Evolutionary conservation across 2,329 filamentous ascomycete species (phyloP), one percentile per base, ranked within the genome.

Genomic region (Teratosphaeriaceae sp.): DNA sequence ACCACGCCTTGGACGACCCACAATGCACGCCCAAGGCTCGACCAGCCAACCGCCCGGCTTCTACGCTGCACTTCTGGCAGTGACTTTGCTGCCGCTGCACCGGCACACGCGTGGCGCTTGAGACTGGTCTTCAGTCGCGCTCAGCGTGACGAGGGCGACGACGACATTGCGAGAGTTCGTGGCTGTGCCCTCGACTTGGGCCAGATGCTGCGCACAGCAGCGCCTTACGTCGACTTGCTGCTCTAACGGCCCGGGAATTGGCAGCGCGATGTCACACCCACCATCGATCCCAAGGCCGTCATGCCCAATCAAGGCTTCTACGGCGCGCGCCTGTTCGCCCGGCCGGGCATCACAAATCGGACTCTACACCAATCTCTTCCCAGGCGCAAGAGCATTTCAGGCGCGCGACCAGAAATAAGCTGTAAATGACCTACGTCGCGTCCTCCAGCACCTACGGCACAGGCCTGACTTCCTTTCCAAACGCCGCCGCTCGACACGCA

Each of bases 341-440:
- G 59, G n/a, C 45, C 53, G 54, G 24, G 56, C 60, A 21, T 63
- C 64, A 56, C 55, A 56, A 4, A 31, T 46, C 40, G 45, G 38
- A 15, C 43, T 46, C 3, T 41, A 51, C 22, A 43, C 65, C 22
- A 60, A 60, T 62, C 48, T 54, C 61, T 1, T 57, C 58, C 0
- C 67, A 70, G 50, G 61, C 65, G 0, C 51, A 57, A 3, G 57
- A 61, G 1, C 69, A 68, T 46, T 56, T 70, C 18, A 42, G 54
- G 21, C 60, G 65, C 36, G 63, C 67, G 0, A 33, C 52, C 9
- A 33, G 49, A 3, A 43, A 55, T 26, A 55, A 58, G 3, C 51
- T 64, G 1, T 41, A 52, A 0, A 40, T 70, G 11, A 62, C 69
- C 1, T 75, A 70, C 52, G 62, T 72, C 11, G 69, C 69, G 9